These are phyloP conservation scores for Sclerotinia trifoliorum DNA, from an alignment of 2,329 filamentous ascomycete genomes.

Conservation along the genomic window DNA sequence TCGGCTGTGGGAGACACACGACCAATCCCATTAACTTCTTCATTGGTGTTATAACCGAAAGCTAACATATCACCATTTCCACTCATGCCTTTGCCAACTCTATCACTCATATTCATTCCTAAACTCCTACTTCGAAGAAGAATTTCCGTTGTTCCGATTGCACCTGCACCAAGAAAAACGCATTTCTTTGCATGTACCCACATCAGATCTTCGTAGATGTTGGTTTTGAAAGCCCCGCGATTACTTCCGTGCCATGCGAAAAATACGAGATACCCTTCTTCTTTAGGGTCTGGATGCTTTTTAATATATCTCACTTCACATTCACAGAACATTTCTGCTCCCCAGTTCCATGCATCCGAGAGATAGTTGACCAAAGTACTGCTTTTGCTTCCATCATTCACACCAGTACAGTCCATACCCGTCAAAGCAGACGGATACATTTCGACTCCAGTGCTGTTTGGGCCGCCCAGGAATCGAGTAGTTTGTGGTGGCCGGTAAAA, in stretches of 20 bases:
- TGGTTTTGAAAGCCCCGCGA: slow-evolving; percentile 53
- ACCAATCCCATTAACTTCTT: slow-evolving; percentile 57
- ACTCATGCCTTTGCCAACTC: slow-evolving; percentile 59
- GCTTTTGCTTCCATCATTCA: slow-evolving; percentile 68
- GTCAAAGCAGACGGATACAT: slow-evolving; percentile 60
- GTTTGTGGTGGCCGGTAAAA: slow-evolving; percentile 60
- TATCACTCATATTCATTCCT: slow-evolving; percentile 57
- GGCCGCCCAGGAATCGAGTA: slow-evolving; percentile 59
- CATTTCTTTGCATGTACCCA: slow-evolving; percentile 65
- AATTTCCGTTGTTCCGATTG: slow-evolving; percentile 65
- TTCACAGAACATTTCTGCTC: slow-evolving; percentile 68
- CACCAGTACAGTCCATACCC: slow-evolving; percentile 61
- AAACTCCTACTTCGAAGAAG: slow-evolving; percentile 58
- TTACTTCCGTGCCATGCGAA: slow-evolving; percentile 63
- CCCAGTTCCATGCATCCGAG: slow-evolving; percentile 70
- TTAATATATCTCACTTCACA: slow-evolving; percentile 64
- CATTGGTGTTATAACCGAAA: slow-evolving; percentile 62
- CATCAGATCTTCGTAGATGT: slow-evolving; percentile 59
- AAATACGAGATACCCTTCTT: slow-evolving; percentile 60
- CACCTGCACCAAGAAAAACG: slow-evolving; percentile 65
- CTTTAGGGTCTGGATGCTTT: slow-evolving; percentile 46
- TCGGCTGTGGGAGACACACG: slow-evolving; percentile 49
- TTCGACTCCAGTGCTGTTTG: slow-evolving; percentile 62
- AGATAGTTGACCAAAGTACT: slow-evolving; percentile 66
- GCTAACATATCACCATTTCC: slow-evolving; percentile 66